A percentile compares a stretch with the other conserved stretches of the same genome.
These are phyloP conservation scores for Tulasnella sp. DNA, from an alignment of 768 basidiomycete species.

Conservation along the genomic window DNA sequence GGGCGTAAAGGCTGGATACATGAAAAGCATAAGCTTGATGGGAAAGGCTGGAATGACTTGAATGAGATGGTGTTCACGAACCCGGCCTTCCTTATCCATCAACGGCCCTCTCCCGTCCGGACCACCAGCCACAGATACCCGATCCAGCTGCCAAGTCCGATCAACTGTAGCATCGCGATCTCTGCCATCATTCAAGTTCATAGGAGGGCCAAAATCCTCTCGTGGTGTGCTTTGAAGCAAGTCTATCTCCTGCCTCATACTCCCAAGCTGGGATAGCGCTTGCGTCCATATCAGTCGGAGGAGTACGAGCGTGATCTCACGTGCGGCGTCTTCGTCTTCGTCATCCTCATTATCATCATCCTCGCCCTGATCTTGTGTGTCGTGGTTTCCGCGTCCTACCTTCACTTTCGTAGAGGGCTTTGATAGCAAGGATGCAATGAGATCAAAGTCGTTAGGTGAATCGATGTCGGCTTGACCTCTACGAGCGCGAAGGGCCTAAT, in stretches of 20 bases:
- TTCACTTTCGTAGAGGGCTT: conserved; percentile 20
- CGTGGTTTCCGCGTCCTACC: background rate
- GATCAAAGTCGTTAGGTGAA: conserved; percentile 43
- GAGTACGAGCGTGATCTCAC: conserved; percentile 57
- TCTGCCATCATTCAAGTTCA: conserved; percentile 29
- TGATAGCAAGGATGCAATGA: conserved; percentile 54
- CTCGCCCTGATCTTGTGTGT: conserved; percentile 28
- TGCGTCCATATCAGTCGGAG: conserved; percentile 63
- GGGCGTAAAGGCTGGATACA: conserved; percentile 63
- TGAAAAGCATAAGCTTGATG: conserved; percentile 11
- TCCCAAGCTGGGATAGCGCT: conserved; percentile 54
- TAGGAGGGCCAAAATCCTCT: conserved; percentile 29
- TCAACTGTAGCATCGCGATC: conserved; percentile 33
- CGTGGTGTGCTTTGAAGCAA: conserved; percentile 47
- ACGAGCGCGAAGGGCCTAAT: conserved; percentile 45
- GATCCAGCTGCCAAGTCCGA: conserved; percentile 65
- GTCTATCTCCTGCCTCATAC: conserved; percentile 58
- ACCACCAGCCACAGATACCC: conserved; percentile 28
- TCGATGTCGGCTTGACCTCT: conserved; percentile 33
- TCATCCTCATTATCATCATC: conserved; percentile 31
- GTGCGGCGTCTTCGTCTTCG: conserved; percentile 52
- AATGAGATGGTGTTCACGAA: conserved; percentile 26
- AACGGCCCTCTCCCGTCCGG: conserved; percentile 47
- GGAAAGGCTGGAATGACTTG: background rate
- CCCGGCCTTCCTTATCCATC: conserved; percentile 67